These are phyloP conservation scores for Alternaria alternata DNA, from an alignment of 2,329 filamentous ascomycete species.

Conservation along the genomic window DNA sequence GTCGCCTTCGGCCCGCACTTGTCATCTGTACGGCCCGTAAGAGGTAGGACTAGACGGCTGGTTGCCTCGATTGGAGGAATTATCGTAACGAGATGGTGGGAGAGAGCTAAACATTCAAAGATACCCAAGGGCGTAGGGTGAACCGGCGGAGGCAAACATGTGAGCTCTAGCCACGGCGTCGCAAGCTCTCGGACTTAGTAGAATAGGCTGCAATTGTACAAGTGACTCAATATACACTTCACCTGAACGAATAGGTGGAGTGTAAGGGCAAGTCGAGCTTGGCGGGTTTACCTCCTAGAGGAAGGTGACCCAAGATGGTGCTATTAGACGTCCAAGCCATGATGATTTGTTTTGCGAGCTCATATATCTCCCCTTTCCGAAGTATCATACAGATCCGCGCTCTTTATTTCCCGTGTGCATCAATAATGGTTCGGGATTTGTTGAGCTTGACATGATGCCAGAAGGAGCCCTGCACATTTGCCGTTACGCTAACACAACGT, in stretches of 20 bases:
- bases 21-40: constrained; percentile 8
- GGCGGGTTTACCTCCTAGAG: neutral
- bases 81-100: constrained; percentile 1
- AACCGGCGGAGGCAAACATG: neutral
- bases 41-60: neutral
- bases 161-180: neutral
- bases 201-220: neutral
- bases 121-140: neutral
- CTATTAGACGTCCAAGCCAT: neutral
- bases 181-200: neutral
- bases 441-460: constrained; percentile 1
- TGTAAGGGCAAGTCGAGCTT: neutral
- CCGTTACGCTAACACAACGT: constrained; percentile 5
- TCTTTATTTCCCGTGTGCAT: constrained; percentile 1
- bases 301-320: neutral
- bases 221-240: neutral
- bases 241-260: neutral
- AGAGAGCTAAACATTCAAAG: neutral
- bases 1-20: constrained; percentile 12
- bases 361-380: neutral
- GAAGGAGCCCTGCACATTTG: neutral
- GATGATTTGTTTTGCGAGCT: neutral
- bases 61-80: neutral
- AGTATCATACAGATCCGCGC: neutral
- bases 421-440: neutral